phyloP scores from a whole-genome alignment of 2,329 filamentous ascomycete genomes.

The Chaetothyriales sp. region DNA sequence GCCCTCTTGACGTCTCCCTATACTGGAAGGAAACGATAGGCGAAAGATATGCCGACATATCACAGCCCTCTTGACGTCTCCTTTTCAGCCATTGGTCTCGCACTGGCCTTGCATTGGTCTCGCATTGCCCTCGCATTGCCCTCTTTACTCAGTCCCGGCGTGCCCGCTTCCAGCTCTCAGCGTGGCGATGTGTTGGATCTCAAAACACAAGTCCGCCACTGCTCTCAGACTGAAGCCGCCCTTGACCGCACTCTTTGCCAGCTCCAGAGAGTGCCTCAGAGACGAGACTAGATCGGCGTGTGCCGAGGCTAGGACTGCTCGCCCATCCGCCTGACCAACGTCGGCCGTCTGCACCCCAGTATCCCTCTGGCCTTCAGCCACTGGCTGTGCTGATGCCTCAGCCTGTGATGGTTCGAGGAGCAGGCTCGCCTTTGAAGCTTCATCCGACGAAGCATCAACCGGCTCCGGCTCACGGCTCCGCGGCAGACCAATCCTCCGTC shows the following conservation, averaged over 20 bases:
- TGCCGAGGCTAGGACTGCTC: not conserved
- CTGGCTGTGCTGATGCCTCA: not conserved
- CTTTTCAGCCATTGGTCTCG: not conserved
- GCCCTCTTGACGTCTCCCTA: too few relatives aligned
- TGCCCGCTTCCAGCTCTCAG: not conserved
- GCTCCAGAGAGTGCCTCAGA: slow-evolving; percentile 8
- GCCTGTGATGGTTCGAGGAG: not conserved
- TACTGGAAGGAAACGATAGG: too few relatives aligned
- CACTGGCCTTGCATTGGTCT: not conserved
- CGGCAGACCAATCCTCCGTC: not conserved
- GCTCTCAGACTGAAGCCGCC: slow-evolving; percentile 9
- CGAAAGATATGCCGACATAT: too few relatives aligned
- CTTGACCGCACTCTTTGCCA: slow-evolving; percentile 4
- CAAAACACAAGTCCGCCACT: slow-evolving; percentile 15
- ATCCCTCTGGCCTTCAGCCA: not conserved
- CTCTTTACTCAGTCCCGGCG: not conserved
- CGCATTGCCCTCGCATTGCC: not conserved
- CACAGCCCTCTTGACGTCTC: too few relatives aligned
- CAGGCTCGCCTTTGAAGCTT: not conserved
- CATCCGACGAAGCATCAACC: not conserved
- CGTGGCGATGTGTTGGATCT: slow-evolving; percentile 15
- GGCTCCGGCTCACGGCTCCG: not conserved
- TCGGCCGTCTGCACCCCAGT: not conserved
- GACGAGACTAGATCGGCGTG: slow-evolving; percentile 4
- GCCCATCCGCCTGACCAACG: not conserved